phyloP scores from a whole-genome alignment of 345 rosid genomes.

The Cardamine chenopodiifolia region DNA sequence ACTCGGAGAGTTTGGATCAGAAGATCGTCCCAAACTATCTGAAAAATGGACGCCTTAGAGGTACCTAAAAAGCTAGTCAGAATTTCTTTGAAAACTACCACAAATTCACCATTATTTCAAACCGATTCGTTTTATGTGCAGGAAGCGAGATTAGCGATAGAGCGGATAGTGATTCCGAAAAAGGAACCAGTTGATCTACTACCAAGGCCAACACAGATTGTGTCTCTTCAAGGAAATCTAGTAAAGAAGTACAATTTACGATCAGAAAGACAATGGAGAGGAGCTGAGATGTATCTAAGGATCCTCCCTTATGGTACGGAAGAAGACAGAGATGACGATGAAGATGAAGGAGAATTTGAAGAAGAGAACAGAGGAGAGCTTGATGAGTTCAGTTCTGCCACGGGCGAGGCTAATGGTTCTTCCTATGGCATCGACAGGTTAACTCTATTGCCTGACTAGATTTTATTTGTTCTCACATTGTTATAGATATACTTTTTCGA shows the following conservation, averaged over 20 bases:
- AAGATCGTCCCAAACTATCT: constrained; percentile 50
- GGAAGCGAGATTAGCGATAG: constrained; percentile 87
- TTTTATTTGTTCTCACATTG: constrained; percentile 15
- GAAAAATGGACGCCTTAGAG: constrained; percentile 85
- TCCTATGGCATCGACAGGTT: constrained; percentile 35
- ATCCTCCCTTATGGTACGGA: constrained; percentile 60
- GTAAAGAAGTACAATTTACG: constrained; percentile 57
- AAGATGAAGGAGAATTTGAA: constrained; percentile 42
- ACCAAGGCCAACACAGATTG: constrained; percentile 58
- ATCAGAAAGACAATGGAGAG: constrained; percentile 60
- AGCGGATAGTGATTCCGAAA: constrained; percentile 71
- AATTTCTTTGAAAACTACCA: not conserved
- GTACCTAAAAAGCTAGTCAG: constrained; percentile 42
- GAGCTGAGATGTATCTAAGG: constrained; percentile 49
- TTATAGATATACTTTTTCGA: constrained; percentile 8
- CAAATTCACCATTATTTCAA: constrained; percentile 3
- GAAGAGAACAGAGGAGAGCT: constrained; percentile 39
- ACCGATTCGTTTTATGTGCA: constrained; percentile 30
- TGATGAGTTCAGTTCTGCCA: constrained; percentile 24
- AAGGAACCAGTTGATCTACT: constrained; percentile 71
- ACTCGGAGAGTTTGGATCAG: constrained; percentile 52
- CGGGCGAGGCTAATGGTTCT: constrained; percentile 18
- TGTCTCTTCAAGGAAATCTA: constrained; percentile 69
- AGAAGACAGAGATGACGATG: constrained; percentile 30
- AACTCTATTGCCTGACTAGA: constrained; percentile 41